A percentile compares a stretch with the other conserved stretches of the same genome.
These are phyloP conservation scores for Neurospora sp. DNA, from an alignment of 495 filamentous ascomycete genomes.

Conservation along the genomic window DNA sequence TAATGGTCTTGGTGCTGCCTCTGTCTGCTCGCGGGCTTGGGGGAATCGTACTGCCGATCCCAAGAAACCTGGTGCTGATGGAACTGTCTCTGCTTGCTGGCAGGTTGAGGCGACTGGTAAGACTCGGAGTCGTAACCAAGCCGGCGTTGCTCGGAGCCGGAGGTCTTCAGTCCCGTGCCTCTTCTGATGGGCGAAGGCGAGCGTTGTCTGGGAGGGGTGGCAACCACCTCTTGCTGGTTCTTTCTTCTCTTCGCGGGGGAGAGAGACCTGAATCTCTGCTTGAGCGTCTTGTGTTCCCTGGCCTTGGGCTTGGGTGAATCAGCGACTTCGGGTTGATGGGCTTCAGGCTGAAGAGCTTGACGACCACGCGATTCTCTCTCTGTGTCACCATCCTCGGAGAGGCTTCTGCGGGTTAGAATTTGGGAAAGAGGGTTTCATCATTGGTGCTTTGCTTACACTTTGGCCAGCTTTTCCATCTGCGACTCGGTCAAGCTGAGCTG, in stretches of 20 bases:
- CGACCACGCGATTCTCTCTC: not conserved
- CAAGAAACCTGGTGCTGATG: not conserved
- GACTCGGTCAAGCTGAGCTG: constrained; percentile 20
- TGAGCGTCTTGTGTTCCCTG: constrained; percentile 3
- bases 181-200: constrained; percentile 17
- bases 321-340: not conserved
- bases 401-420: not conserved
- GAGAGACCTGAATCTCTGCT: constrained; percentile 9
- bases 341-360: not conserved
- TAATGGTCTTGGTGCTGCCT: not conserved
- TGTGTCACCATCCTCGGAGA: constrained; percentile 5
- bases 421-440: too few relatives aligned
- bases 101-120: not conserved
- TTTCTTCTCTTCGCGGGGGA: constrained; percentile 5
- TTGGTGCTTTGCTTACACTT: constrained; percentile 8
- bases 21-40: not conserved
- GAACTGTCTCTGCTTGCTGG: constrained; percentile 1
- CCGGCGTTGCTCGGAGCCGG: constrained; percentile 1
- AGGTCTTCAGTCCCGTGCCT: not conserved
- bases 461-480: constrained; percentile 14
- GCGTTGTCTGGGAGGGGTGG: constrained; percentile 5
- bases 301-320: not conserved
- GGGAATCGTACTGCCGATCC: not conserved
- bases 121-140: not conserved
- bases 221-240: not conserved